phyloP scores from a whole-genome alignment of 495 filamentous ascomycete species.

The Talaromyces proteolyticus region DNA sequence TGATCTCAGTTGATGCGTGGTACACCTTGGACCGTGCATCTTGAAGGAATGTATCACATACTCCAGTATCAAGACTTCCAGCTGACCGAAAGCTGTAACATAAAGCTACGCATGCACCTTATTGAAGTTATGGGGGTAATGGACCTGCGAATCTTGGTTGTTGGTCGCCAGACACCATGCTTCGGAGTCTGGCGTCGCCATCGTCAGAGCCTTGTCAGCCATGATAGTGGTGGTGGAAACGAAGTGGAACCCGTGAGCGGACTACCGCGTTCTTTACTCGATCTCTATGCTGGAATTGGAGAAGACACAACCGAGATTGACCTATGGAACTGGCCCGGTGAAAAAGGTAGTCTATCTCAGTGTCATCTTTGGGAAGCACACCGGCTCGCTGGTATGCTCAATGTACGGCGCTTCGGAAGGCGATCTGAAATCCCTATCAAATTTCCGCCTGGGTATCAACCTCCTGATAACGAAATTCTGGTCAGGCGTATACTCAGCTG shows the following conservation, averaged over 20 bases:
- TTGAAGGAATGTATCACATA: slow-evolving; percentile 32
- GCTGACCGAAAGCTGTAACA: background rate
- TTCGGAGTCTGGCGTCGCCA: slow-evolving; percentile 28
- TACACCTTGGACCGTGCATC: slow-evolving; percentile 31
- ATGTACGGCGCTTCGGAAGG: slow-evolving; percentile 10
- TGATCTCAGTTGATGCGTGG: slow-evolving; percentile 25
- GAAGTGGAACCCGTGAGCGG: slow-evolving; percentile 26
- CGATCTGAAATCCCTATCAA: background rate
- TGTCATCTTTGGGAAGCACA: slow-evolving; percentile 32
- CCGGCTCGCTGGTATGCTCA: slow-evolving; percentile 25
- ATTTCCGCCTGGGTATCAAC: slow-evolving; percentile 7
- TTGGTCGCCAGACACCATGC: slow-evolving; percentile 21
- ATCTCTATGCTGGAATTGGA: slow-evolving; percentile 24
- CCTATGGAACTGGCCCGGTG: slow-evolving; percentile 31
- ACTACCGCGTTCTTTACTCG: slow-evolving; percentile 22
- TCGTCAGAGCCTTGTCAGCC: slow-evolving; percentile 8
- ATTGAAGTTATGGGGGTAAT: slow-evolving; percentile 34
- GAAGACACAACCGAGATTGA: slow-evolving; percentile 20
- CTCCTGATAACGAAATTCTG: slow-evolving; percentile 14
- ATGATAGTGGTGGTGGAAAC: background rate
- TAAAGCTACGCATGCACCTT: slow-evolving; percentile 20
- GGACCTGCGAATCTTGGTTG: slow-evolving; percentile 23
- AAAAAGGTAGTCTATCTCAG: slow-evolving; percentile 20
- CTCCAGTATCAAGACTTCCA: slow-evolving; percentile 16
- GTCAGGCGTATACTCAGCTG: slow-evolving; percentile 24